Base-by-base conservation (phyloP, 2,329 filamentous ascomycete species). In the Aphanocladium album region DNA sequence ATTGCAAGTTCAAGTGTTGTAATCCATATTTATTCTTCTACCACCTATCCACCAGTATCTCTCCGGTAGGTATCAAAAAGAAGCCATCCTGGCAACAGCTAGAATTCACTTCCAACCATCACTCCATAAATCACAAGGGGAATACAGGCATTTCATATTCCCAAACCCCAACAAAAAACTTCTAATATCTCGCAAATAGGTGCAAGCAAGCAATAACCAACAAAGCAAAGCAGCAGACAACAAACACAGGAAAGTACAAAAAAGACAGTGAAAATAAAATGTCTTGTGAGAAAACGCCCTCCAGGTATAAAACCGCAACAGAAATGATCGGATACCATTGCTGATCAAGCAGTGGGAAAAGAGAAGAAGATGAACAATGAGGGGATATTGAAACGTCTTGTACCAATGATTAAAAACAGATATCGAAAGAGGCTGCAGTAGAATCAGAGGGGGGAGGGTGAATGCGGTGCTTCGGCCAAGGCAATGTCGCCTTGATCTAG, bases 181-280 rank as follows among this genome's bases (percentile, higher is more conserved):
- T 43, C 37, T 7, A 61, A 21, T 19, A 47, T 43, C 33, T 45
- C 50, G 41, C 35, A 21, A 45, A 57, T 21, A 21, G n/a, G 30
- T 25, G n/a, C 21, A 43, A 17, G 25, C 21, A 21, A 30, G 14
- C 23, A 19, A 27, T 55, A 30, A 58, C 37, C 30, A 50, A 43
- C 35, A 43, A 19, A 39, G 23, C 55, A 59, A 46, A 39, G 25
- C 7, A 39, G 19, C 2, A 35, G n/a, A n/a, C n/a, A 47, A 12
- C 8, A 35, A 25, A 56, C 27, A 46, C 41, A 57, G 17, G 45
- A 60, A 56, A 60, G n/a, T 23, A 62, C 33, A 51, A 30, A 61
- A 21, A 39, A 45, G 49, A 50, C 25, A 49, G 19, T 12, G 21
- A 51, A 27, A 56, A 56, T 41, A 9, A 58, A 39, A 27, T 39